Conservation (phyloP, 2,329 filamentous ascomycete species). For the Cordyceps cicadae region DNA sequence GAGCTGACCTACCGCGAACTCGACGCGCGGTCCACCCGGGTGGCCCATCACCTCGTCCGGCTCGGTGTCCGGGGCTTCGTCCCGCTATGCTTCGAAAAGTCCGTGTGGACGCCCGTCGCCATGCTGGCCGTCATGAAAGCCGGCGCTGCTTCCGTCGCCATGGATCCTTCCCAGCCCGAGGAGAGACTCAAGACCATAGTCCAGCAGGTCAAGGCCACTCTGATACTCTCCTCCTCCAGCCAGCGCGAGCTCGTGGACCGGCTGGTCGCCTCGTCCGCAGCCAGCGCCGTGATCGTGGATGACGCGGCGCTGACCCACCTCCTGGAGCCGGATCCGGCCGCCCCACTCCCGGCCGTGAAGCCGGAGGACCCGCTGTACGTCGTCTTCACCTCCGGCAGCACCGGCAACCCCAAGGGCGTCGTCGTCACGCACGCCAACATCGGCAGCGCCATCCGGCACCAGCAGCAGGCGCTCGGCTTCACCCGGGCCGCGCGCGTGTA, state of each 20-base stretch:
- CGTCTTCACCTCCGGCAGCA: conserved; percentile 14
- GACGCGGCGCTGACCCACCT: background rate
- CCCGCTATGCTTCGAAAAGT: conserved; percentile 3
- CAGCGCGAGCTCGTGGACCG: background rate
- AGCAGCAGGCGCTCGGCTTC: conserved; percentile 14
- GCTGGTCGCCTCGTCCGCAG: background rate
- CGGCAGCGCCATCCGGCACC: conserved; percentile 14
- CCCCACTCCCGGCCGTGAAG: background rate
- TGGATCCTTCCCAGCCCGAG: conserved; percentile 3
- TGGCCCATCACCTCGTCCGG: conserved; percentile 9
- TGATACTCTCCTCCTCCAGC: background rate
- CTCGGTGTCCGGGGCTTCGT: background rate
- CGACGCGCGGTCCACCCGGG: conserved; percentile 1
- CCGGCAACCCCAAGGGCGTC: conserved; percentile 19
- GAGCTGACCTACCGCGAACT: conserved; percentile 15
- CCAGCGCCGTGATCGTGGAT: background rate
- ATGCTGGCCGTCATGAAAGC: conserved; percentile 4
- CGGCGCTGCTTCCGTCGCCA: background rate
- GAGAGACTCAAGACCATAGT: background rate
- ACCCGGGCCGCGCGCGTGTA: conserved; percentile 13
- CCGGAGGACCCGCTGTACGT: conserved; percentile 14
- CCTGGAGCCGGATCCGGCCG: background rate
- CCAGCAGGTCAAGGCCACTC: background rate
- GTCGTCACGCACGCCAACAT: conserved; percentile 16
- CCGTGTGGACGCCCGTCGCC: background rate